A percentile compares a stretch with the other conserved stretches of the same genome.
Conservation (phyloP, 2,329 filamentous ascomycete genomes). For the Neonectria ditissima region DNA sequence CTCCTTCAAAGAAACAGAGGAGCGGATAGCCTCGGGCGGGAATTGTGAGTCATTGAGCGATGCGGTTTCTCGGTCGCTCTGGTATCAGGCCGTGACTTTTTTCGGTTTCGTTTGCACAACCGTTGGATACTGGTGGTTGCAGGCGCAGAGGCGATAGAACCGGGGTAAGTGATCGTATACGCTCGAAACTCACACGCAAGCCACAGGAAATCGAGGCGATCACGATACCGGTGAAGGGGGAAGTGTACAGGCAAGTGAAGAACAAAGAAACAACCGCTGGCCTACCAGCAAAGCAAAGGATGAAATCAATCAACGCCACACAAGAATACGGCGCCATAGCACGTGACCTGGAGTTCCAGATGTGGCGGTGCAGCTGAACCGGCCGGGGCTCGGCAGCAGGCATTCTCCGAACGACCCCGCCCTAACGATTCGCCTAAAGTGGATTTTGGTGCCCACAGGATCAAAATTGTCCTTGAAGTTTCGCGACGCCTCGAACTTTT, state of each 20-base stretch:
- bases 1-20: slow-evolving; percentile 38
- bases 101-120: slow-evolving; percentile 34
- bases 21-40: slow-evolving; percentile 38
- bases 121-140: slow-evolving; percentile 29
- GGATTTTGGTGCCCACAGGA: slow-evolving; percentile 49
- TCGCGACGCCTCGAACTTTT: slow-evolving; percentile 45
- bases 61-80: slow-evolving; percentile 21
- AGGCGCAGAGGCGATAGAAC: slow-evolving; percentile 42
- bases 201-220: slow-evolving; percentile 39
- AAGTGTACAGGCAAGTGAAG: slow-evolving; percentile 36
- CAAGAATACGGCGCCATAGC: slow-evolving; percentile 25
- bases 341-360: slow-evolving; percentile 32
- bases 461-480: slow-evolving; percentile 47
- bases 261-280: slow-evolving; percentile 43
- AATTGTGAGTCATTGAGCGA: slow-evolving; percentile 46
- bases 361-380: slow-evolving; percentile 41
- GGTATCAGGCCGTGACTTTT: slow-evolving; percentile 22
- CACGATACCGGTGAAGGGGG: slow-evolving; percentile 38
- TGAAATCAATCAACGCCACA: slow-evolving; percentile 45
- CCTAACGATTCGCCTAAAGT: slow-evolving; percentile 36
- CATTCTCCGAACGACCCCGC: slow-evolving; percentile 37
- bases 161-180: slow-evolving; percentile 35
- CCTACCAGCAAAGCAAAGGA: slow-evolving; percentile 44
- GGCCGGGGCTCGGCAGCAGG: slow-evolving; percentile 7
- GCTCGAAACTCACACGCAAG: slow-evolving; percentile 37